Conservation (phyloP, 345 rosid species). For the Pistacia atlantica region DNA sequence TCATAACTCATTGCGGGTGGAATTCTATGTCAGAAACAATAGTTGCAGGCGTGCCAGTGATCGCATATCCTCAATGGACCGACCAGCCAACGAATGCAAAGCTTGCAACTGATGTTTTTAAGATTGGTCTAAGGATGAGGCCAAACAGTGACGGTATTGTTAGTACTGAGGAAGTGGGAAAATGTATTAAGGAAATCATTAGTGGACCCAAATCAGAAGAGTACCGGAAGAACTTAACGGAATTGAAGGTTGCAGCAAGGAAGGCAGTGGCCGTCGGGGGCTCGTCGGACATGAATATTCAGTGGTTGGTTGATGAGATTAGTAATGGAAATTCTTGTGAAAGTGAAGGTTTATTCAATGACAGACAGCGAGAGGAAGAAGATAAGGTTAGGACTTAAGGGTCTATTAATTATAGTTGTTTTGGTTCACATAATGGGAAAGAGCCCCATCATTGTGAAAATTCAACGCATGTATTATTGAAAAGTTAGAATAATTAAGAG, state of each 20-base stretch:
- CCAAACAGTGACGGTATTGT: conserved; percentile 27
- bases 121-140: conserved; percentile 41
- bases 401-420: neutral
- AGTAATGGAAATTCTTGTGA: neutral
- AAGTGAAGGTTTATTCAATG: too few relatives aligned
- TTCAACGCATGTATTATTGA: neutral
- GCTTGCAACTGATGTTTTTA: conserved; percentile 45
- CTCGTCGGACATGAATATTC: conserved; percentile 49
- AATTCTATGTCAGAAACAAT: conserved; percentile 48
- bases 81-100: conserved; percentile 64
- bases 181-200: conserved; percentile 25
- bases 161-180: conserved; percentile 34
- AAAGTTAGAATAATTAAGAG: neutral
- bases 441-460: neutral
- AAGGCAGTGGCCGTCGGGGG: conserved; percentile 41
- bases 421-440: neutral
- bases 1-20: conserved; percentile 66
- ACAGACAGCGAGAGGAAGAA: neutral
- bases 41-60: conserved; percentile 44
- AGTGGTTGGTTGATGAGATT: conserved; percentile 45
- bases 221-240: conserved; percentile 21
- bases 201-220: conserved; percentile 22
- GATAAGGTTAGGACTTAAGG: neutral
- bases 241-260: conserved; percentile 38
- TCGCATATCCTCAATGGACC: conserved; percentile 52